Percentiles rank a stretch among this genome's conserved stretches.
phyloP scores from a whole-genome alignment of 2,329 filamentous ascomycete genomes.

The Neocucurbitaria cava region DNA sequence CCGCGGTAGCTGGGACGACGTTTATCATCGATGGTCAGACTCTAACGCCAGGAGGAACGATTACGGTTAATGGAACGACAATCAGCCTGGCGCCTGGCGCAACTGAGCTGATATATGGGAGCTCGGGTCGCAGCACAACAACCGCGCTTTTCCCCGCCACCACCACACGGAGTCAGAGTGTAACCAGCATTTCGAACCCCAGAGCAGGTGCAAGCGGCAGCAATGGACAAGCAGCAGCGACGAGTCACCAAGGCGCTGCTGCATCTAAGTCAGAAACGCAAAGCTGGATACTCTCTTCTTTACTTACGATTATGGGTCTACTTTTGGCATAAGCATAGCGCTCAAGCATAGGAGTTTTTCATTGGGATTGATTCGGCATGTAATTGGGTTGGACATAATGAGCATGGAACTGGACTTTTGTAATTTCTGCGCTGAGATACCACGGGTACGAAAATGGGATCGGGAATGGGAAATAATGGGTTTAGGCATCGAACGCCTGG shows the following conservation, averaged over 20 bases:
- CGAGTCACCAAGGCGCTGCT: slow-evolving; percentile 6
- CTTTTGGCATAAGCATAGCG: slow-evolving; percentile 1
- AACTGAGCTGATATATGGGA: slow-evolving; percentile 47
- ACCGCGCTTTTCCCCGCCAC: slow-evolving; percentile 50
- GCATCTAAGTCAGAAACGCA: neutral
- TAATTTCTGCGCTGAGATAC: neutral
- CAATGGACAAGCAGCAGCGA: slow-evolving; percentile 15
- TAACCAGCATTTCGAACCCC: slow-evolving; percentile 13
- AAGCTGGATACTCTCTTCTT: neutral
- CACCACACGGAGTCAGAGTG: slow-evolving; percentile 26
- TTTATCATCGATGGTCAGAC: slow-evolving; percentile 50
- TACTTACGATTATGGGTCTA: neutral
- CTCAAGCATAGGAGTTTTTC: neutral
- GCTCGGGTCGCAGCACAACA: slow-evolving; percentile 38
- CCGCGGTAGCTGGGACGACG: slow-evolving; percentile 35
- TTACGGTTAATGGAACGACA: slow-evolving; percentile 41
- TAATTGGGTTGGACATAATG: neutral
- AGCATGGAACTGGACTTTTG: neutral
- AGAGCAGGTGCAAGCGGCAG: slow-evolving; percentile 21
- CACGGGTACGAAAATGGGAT: slow-evolving; percentile 1
- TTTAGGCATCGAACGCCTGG: neutral
- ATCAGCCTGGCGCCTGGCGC: slow-evolving; percentile 45
- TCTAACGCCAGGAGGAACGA: slow-evolving; percentile 48
- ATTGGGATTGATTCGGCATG: neutral
- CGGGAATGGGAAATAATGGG: neutral